Conservation (phyloP, 768 basidiomycete species). For the Favolaschia claudopus region DNA sequence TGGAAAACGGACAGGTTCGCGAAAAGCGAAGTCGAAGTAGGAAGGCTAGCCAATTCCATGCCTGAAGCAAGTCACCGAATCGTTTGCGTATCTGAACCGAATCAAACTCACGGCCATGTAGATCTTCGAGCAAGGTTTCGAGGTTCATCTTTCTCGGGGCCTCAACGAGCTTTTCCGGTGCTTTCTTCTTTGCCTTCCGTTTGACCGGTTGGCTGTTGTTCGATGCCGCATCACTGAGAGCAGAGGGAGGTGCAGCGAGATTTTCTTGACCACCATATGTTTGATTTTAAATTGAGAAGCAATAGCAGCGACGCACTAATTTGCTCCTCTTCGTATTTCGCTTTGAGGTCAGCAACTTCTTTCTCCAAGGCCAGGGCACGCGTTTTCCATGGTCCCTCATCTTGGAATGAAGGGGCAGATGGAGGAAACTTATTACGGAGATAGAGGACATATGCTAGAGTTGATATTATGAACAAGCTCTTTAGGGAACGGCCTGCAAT, state of each 20-base stretch:
- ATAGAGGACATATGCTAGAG: slow-evolving; percentile 10
- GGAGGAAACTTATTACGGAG: slow-evolving; percentile 13
- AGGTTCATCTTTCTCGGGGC: slow-evolving; percentile 16
- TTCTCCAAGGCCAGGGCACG: slow-evolving; percentile 20
- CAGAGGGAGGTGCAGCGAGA: slow-evolving; percentile 27
- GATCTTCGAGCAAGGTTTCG: slow-evolving; percentile 27
- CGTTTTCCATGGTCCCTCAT: slow-evolving; percentile 19
- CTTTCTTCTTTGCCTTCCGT: slow-evolving; percentile 29
- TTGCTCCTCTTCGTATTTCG: slow-evolving; percentile 49
- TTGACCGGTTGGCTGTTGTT: slow-evolving; percentile 17
- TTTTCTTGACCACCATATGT: slow-evolving; percentile 33
- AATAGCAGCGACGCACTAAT: slow-evolving; percentile 42
- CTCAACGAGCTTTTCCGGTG: slow-evolving; percentile 3
- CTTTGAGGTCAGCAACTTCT: slow-evolving; percentile 36
- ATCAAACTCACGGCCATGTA: slow-evolving; percentile 19
- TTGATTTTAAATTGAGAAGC: slow-evolving; percentile 25
- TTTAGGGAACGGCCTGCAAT: background rate
- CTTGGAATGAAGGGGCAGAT: slow-evolving; percentile 1
- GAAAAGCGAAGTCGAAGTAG: slow-evolving; percentile 30
- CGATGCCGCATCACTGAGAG: slow-evolving; percentile 4
- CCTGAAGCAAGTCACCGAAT: background rate
- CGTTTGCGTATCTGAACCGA: background rate
- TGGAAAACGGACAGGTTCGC: slow-evolving; percentile 39
- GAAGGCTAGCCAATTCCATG: slow-evolving; percentile 13
- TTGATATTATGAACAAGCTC: no score